Percentiles rank a stretch among this genome's conserved stretches.
These are phyloP conservation scores for Aurifilum marmelostoma DNA, from an alignment of 2,329 filamentous ascomycete species.

Conservation along the genomic window DNA sequence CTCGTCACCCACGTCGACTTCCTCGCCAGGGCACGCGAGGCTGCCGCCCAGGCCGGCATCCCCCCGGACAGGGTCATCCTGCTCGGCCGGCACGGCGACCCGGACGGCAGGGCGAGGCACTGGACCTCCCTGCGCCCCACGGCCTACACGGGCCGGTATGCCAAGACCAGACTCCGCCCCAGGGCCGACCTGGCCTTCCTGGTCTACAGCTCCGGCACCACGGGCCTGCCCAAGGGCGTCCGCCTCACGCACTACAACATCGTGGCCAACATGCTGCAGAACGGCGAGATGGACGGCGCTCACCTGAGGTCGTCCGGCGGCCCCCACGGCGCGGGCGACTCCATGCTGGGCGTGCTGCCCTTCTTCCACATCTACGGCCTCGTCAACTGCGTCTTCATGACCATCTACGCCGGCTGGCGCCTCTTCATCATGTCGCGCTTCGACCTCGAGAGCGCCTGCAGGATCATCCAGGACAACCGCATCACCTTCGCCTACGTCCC, in stretches of 20 bases:
- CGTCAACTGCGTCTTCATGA: constrained; percentile 71
- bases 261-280: constrained; percentile 70
- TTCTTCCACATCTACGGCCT: constrained; percentile 93
- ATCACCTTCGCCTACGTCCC: constrained; percentile 83
- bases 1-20: constrained; percentile 74
- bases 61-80: constrained; percentile 73
- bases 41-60: constrained; percentile 72
- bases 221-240: constrained; percentile 88
- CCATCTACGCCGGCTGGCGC: constrained; percentile 66
- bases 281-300: constrained; percentile 54
- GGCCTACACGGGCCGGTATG: constrained; percentile 59
- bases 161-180: constrained; percentile 63
- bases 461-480: constrained; percentile 72
- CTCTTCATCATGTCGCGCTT: constrained; percentile 78
- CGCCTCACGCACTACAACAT: constrained; percentile 85
- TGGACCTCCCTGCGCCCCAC: constrained; percentile 72
- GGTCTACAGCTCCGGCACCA: constrained; percentile 89
- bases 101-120: constrained; percentile 64
- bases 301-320: constrained; percentile 62
- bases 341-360: constrained; percentile 76
- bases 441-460: constrained; percentile 78
- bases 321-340: constrained; percentile 66
- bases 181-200: constrained; percentile 78
- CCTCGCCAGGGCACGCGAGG: constrained; percentile 66
- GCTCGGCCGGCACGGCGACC: constrained; percentile 70